Evolutionary conservation across 78 protist genomes (phyloP), one percentile per base, ranked within the genome.

Genomic region (Cyanophora paradoxa): DNA sequence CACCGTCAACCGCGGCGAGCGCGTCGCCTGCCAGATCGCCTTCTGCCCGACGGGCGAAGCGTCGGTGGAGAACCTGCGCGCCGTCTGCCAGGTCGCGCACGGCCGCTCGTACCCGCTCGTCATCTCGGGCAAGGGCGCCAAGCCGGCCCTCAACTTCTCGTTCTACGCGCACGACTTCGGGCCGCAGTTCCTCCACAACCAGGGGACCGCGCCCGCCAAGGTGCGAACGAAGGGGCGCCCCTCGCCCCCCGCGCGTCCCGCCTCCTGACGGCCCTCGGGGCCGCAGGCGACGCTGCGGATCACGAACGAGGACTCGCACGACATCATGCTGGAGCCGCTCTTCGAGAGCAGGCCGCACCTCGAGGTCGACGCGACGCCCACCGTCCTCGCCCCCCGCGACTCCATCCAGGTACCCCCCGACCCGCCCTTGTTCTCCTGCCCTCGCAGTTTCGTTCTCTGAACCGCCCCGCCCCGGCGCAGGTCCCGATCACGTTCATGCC

Each of bases 401-500:
- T 16, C 8, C n/a, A n/a, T n/a, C n/a, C n/a, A n/a, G n/a, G n/a
- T n/a, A n/a, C n/a, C n/a, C n/a, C n/a, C n/a, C n/a, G n/a, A n/a
- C n/a, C n/a, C n/a, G n/a, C n/a, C 13, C 54, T 5, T 11, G 71
- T n/a, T 28, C 26, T 11, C n/a, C n/a, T n/a, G n/a, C n/a, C n/a
- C n/a, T 3, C 66, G 34, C 10, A 52, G 41, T 63, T 26, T 11
- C 31, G 48, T 7, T 11, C 41, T 42, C 41, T 20, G 57, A 40
- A 13, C n/a, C n/a, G n/a, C n/a, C n/a, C n/a, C n/a, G n/a, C n/a
- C n/a, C n/a, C n/a, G n/a, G 42, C 52, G 39, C 52, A 44, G 16
- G 34, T 85, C 33, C 31, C 30, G 62, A 8, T 85, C 33, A 0
- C 13, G n/a, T 89, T 89, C 66, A 34, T 22, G 64, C 93, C 93